Conservation (phyloP, 805 yeast species). For the Candida stauntonica region DNA sequence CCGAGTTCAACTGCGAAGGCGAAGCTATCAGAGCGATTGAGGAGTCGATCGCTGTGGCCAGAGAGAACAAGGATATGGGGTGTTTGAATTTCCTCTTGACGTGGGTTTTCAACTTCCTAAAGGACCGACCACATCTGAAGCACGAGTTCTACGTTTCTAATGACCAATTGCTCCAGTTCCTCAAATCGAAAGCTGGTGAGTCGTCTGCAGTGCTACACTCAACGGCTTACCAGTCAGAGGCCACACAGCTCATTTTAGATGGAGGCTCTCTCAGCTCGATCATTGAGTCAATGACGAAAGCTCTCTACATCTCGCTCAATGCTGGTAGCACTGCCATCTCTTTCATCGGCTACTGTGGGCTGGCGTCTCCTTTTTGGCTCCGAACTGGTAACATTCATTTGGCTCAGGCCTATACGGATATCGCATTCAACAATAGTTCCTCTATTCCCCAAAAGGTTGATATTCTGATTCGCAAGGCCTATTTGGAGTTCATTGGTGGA, state of each 20-base stretch:
- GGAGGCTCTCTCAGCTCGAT: slow-evolving; percentile 43
- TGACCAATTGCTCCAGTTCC: slow-evolving; percentile 61
- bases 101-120: slow-evolving; percentile 70
- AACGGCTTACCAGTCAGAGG: slow-evolving; percentile 63
- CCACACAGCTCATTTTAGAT: slow-evolving; percentile 47
- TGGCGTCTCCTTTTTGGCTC: slow-evolving; percentile 45
- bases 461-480: slow-evolving; percentile 37
- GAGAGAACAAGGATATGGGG: slow-evolving; percentile 73
- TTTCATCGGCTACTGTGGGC: slow-evolving; percentile 43
- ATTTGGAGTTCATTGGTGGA: slow-evolving; percentile 35
- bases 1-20: slow-evolving; percentile 56
- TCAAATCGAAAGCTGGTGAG: slow-evolving; percentile 30
- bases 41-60: slow-evolving; percentile 82
- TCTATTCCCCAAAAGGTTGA: slow-evolving; percentile 36
- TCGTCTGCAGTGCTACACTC: slow-evolving; percentile 36
- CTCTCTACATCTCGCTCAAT: slow-evolving; percentile 50
- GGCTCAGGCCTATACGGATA: slow-evolving; percentile 42
- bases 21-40: slow-evolving; percentile 72
- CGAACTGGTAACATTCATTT: slow-evolving; percentile 46
- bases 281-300: slow-evolving; percentile 53
- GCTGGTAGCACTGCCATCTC: slow-evolving; percentile 30
- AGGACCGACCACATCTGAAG: slow-evolving; percentile 56
- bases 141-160: slow-evolving; percentile 52
- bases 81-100: slow-evolving; percentile 70
- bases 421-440: slow-evolving; percentile 40